Percentiles rank a stretch among this genome's conserved stretches.
These are phyloP conservation scores for Tricholoma terreum DNA, from an alignment of 768 basidiomycete species.

Conservation along the genomic window DNA sequence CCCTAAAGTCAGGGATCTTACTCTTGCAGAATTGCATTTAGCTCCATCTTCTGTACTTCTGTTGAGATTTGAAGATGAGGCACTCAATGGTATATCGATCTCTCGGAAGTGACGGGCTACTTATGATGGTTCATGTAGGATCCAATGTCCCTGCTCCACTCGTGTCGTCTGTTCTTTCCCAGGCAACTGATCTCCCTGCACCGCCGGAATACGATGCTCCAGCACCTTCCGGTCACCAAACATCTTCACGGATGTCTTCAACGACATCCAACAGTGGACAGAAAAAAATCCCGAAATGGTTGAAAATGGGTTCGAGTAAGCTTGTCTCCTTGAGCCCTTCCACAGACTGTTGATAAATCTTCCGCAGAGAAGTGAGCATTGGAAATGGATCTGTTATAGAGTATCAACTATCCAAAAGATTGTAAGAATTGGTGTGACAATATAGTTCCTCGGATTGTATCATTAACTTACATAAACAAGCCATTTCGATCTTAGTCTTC, in stretches of 20 bases:
- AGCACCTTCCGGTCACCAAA: conserved; percentile 4
- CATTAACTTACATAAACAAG: background rate
- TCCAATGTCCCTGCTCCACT: conserved; percentile 63
- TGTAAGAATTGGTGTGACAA: background rate
- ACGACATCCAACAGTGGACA: conserved; percentile 21
- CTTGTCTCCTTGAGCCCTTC: conserved; percentile 3
- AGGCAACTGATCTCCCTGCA: conserved; percentile 64
- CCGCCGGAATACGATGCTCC: conserved; percentile 38
- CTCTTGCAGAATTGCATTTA: conserved; percentile 66
- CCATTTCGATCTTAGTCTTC: too few species aligned
- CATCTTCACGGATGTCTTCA: conserved; percentile 7
- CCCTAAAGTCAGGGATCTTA: conserved; percentile 62
- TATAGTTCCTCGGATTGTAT: background rate
- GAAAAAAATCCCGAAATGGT: conserved; percentile 76
- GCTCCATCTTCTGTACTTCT: conserved; percentile 79
- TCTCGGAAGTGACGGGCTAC: background rate
- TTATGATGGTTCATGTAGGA: conserved; percentile 35
- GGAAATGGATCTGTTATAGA: background rate
- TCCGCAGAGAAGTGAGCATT: conserved; percentile 12
- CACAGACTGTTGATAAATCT: background rate
- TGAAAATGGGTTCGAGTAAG: conserved; percentile 66
- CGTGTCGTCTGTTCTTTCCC: conserved; percentile 47
- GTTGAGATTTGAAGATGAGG: conserved; percentile 70
- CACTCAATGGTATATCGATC: conserved; percentile 58
- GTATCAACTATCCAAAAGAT: background rate